Evolutionary conservation across 495 filamentous ascomycete species (phyloP).

Genomic region (Penicillium robsamsonii): DNA sequence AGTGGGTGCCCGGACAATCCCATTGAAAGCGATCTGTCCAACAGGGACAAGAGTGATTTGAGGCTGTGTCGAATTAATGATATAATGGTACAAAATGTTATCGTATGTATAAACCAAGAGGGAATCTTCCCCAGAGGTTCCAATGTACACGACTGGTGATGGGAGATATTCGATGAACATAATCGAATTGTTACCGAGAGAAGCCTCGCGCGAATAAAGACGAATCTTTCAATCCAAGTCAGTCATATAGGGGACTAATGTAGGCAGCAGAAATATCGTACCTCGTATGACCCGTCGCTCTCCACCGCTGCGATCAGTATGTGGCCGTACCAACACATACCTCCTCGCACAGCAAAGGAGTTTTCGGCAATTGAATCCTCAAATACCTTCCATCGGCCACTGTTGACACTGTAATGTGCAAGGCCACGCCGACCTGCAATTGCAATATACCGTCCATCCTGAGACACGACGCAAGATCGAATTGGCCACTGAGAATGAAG

Average conservation of each 20-base stretch:
- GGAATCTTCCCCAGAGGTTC: constrained; percentile 88
- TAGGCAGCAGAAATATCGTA: constrained; percentile 24
- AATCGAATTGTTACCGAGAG: constrained; percentile 68
- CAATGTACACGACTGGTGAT: constrained; percentile 80
- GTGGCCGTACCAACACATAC: constrained; percentile 99
- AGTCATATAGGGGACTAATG: not conserved
- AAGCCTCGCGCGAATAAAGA: constrained; percentile 82
- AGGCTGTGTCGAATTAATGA: constrained; percentile 68
- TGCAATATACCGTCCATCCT: constrained; percentile 91
- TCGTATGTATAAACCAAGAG: constrained; percentile 95
- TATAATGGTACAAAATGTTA: constrained; percentile 92
- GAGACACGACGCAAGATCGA: constrained; percentile 75
- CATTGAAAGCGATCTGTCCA: constrained; percentile 94
- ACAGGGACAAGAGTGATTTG: constrained; percentile 82
- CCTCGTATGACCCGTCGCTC: constrained; percentile 75
- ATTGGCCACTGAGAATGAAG: constrained; percentile 92
- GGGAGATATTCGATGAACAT: constrained; percentile 75
- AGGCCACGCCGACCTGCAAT: constrained; percentile 89
- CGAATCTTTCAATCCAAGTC: constrained; percentile 56
- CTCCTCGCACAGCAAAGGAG: constrained; percentile 86
- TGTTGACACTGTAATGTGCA: constrained; percentile 93
- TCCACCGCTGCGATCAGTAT: constrained; percentile 94
- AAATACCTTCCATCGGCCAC: constrained; percentile 95
- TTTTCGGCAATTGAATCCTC: constrained; percentile 77
- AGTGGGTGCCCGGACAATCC: constrained; percentile 90